Percentiles rank a stretch among this genome's conserved stretches.
Evolutionary conservation across 169 alveolate genomes (phyloP).

Genomic region (Cryptosporidium canis): DNA sequence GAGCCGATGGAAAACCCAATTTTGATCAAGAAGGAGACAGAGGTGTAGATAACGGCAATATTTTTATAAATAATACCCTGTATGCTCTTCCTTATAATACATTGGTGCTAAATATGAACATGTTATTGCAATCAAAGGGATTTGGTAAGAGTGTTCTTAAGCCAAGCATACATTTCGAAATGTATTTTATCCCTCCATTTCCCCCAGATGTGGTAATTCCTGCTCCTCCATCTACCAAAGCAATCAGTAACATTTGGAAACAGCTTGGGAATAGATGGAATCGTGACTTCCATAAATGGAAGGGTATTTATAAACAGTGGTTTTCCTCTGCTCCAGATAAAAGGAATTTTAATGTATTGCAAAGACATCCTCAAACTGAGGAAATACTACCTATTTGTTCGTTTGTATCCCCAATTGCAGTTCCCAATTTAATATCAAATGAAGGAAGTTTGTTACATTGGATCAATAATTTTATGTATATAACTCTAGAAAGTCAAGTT

Average conservation of each 20-base stretch:
- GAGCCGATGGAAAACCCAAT: constrained; percentile 75
- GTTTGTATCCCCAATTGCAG: constrained; percentile 77
- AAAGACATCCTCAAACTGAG: constrained; percentile 60
- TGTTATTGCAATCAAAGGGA: constrained; percentile 68
- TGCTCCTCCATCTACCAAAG: constrained; percentile 73
- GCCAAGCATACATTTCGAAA: constrained; percentile 74
- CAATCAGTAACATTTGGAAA: constrained; percentile 74
- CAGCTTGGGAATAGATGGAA: constrained; percentile 81
- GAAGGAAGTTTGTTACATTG: constrained; percentile 79
- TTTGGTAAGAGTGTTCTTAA: constrained; percentile 67
- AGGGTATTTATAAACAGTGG: constrained; percentile 81
- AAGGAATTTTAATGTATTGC: constrained; percentile 47
- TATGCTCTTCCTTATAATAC: constrained; percentile 74
- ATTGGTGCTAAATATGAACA: constrained; percentile 73
- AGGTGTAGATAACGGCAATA: constrained; percentile 25
- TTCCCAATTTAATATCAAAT: constrained; percentile 75
- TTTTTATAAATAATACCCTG: constrained; percentile 71
- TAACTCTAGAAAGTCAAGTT: constrained; percentile 74
- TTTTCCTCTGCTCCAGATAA: constrained; percentile 80
- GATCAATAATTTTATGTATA: constrained; percentile 78
- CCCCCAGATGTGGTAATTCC: constrained; percentile 77
- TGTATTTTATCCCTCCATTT: constrained; percentile 78
- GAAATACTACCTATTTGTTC: constrained; percentile 73
- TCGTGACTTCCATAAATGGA: constrained; percentile 81
- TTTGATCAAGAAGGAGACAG: constrained; percentile 75